Conservation (phyloP, 352 stramenopile genomes). For the Globisporangium rhizosaccharum region DNA sequence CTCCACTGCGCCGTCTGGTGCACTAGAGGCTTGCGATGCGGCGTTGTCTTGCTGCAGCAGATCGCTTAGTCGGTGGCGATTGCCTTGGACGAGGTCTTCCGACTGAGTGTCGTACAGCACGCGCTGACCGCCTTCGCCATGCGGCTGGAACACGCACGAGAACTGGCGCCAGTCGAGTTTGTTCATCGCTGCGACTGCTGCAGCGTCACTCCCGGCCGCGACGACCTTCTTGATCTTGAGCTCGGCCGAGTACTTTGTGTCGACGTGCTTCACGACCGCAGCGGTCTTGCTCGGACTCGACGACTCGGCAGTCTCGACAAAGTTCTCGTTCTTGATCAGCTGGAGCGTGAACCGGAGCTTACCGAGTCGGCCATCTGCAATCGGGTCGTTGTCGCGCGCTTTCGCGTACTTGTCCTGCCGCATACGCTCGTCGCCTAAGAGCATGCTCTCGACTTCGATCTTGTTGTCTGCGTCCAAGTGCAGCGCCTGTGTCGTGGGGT, state of each 20-base stretch:
- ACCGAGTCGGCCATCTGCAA: conserved; percentile 40
- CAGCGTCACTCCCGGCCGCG: neutral
- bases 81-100: conserved; percentile 36
- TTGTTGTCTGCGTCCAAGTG: conserved; percentile 32
- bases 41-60: conserved; percentile 17
- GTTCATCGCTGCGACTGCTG: neutral
- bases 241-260: conserved; percentile 47
- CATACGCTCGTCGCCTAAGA: conserved; percentile 32
- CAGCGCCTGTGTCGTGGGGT: conserved; percentile 19
- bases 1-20: neutral
- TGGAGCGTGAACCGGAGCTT: conserved; percentile 48
- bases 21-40: neutral
- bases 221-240: conserved; percentile 26
- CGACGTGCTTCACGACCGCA: conserved; percentile 14
- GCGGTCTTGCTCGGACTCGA: conserved; percentile 11
- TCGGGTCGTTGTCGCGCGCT: conserved; percentile 34
- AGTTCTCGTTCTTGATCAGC: conserved; percentile 59
- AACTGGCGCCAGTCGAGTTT: conserved; percentile 34
- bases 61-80: conserved; percentile 25
- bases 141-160: conserved; percentile 39
- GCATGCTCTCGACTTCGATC: conserved; percentile 44
- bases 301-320: conserved; percentile 23
- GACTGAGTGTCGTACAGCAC: conserved; percentile 39
- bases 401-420: conserved; percentile 25
- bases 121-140: conserved; percentile 34